A percentile compares a stretch with the other conserved stretches of the same genome.
phyloP scores from a whole-genome alignment of 139 green algal genomes.

The Micromonas pusilla region DNA sequence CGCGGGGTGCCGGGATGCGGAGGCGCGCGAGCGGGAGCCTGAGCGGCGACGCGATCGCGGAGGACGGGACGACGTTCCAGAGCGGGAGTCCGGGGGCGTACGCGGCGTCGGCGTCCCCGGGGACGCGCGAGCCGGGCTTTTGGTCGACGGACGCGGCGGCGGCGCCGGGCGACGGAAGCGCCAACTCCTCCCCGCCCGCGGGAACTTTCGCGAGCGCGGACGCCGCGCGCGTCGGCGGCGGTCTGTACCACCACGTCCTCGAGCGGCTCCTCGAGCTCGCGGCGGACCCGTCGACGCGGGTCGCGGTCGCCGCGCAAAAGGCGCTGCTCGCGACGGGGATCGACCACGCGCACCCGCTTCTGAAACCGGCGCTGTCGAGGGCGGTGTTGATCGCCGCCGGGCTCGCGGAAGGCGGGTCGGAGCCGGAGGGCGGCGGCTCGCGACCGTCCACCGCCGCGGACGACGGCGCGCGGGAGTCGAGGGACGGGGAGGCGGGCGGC shows the following conservation, averaged over 20 bases:
- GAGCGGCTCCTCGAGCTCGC: conserved; percentile 15
- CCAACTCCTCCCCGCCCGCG: neutral
- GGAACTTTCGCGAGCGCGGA: conserved; percentile 1
- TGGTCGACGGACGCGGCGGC: neutral
- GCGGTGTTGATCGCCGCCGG: neutral
- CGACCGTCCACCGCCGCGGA: too few species aligned
- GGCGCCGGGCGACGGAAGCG: neutral
- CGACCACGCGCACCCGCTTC: neutral
- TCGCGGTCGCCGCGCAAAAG: neutral
- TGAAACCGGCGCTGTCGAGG: neutral
- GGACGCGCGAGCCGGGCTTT: neutral
- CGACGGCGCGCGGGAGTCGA: neutral
- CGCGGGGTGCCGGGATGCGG: too few species aligned
- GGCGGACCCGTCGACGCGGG: neutral
- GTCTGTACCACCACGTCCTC: conserved; percentile 15
- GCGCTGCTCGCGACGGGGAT: neutral
- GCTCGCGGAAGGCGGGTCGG: too few species aligned
- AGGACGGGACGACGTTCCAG: neutral
- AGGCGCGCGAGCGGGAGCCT: too few species aligned
- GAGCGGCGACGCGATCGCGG: neutral
- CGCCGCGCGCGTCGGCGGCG: neutral
- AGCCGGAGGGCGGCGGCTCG: too few species aligned
- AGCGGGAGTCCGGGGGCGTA: neutral
- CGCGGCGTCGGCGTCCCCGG: neutral
- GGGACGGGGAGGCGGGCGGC: neutral